These are phyloP conservation scores for Eucalyptus tenuipes DNA, from an alignment of 345 rosid genomes.

Conservation along the genomic window DNA sequence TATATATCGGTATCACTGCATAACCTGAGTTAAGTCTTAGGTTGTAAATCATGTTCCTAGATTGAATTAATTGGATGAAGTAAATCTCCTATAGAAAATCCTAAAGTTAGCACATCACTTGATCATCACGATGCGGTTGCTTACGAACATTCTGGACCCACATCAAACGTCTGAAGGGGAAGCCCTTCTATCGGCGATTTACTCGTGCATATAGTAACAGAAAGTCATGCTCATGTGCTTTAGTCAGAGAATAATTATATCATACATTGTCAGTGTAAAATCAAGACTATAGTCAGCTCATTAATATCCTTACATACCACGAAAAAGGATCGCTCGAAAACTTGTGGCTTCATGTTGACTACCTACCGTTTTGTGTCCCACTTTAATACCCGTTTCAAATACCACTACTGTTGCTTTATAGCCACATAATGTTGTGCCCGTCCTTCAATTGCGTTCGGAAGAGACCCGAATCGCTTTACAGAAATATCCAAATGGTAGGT, in stretches of 20 bases:
- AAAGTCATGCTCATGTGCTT: not conserved
- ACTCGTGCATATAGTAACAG: not conserved
- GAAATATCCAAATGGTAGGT: not conserved
- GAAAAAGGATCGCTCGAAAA: not conserved
- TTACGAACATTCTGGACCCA: not conserved
- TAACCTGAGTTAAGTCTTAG: not conserved
- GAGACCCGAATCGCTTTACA: not conserved
- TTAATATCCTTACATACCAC: not conserved
- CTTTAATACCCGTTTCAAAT: not conserved
- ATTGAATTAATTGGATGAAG: not conserved
- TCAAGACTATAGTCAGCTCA: not conserved
- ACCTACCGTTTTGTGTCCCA: not conserved
- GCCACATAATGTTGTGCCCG: not conserved
- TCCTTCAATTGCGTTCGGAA: not conserved
- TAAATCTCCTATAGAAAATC: not conserved
- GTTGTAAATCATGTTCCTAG: not conserved
- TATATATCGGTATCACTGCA: not conserved
- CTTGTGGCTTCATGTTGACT: not conserved
- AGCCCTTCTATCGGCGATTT: not conserved
- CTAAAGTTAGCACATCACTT: not conserved
- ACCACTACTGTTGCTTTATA: not conserved
- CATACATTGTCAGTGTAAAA: not conserved
- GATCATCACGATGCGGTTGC: not conserved
- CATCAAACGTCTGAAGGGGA: not conserved
- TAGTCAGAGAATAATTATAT: not conserved